Evolutionary conservation across 2,329 filamentous ascomycete genomes (phyloP), one percentile per base, ranked within the genome.

Genomic region (Aspergillus niger): DNA sequence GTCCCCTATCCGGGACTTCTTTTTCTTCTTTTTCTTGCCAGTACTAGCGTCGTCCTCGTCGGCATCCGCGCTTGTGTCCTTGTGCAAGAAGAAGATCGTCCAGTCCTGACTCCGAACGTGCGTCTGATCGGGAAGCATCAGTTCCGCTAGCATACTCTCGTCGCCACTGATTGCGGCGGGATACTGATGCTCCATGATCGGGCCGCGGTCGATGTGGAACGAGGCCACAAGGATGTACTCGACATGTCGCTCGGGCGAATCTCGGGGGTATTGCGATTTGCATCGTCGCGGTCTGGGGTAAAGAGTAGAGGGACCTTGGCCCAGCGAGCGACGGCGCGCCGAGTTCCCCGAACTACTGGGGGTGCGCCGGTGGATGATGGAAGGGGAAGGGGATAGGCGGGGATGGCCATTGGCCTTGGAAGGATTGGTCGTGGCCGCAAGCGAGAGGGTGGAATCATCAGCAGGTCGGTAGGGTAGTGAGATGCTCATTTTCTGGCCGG

Each of bases 1-100:
- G 24, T 72, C 70, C 8, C 55, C 70, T 30, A 65, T 77, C 76
- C 10, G 80, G 76, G 24, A 74, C 81, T 74, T 52, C 81, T 63
- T 82, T 73, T 54, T 81, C 77, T 49, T 82, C 66, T 62, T 70
- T 77, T 72, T 74, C 55, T 71, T 74, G 20, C 82, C 71, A 78
- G 77, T 66, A 77, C 80, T 58, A 74, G 81, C 41, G 20, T 44
- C 89, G 59, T 88, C 85, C 30, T 92, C 90, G 62, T 96, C 90
- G 62, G 95, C 93, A 59, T 91, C 89, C 54, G 89, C 87, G 62
- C 87, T 93, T 3, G 89, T 91, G 75, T 99, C 95, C 76, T 98
- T 98, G 80, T 99, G 95, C 59, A 99, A 76, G 74, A 99, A 99
- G 81, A 99, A 99, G 58, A 98, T 97, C 44, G 95, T 99, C 95